These are phyloP conservation scores for Gloeostereum incarnatum DNA, from an alignment of 768 basidiomycete genomes.

Conservation along the genomic window DNA sequence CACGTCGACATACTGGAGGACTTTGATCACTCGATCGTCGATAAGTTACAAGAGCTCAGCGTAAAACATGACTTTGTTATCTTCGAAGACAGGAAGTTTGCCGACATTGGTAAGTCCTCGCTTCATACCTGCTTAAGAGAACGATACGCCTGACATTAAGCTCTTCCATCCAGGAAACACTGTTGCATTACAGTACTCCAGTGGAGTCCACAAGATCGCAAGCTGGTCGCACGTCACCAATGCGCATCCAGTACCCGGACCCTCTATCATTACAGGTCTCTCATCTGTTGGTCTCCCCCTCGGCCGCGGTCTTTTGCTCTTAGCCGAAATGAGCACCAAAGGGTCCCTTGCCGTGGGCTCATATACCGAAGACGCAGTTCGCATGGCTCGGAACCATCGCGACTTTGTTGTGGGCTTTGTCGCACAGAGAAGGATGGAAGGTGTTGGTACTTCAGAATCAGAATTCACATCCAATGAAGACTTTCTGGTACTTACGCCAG, in stretches of 20 bases:
- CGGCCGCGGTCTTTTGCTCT: conserved; percentile 78
- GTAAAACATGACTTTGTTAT: conserved; percentile 86
- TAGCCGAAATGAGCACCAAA: conserved; percentile 94
- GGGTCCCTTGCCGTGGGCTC: conserved; percentile 76
- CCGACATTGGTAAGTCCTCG: conserved; percentile 77
- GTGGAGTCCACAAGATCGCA: conserved; percentile 88
- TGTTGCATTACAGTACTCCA: conserved; percentile 88
- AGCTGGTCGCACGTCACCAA: conserved; percentile 97
- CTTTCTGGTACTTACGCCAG: conserved; percentile 87
- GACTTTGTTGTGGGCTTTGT: conserved; percentile 97
- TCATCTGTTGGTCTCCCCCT: conserved; percentile 78
- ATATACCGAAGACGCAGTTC: conserved; percentile 79
- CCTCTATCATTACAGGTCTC: conserved; percentile 87
- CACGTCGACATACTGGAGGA: conserved; percentile 95
- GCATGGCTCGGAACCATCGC: conserved; percentile 74
- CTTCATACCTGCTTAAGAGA: not conserved
- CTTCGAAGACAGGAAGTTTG: conserved; percentile 98
- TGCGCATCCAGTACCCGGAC: conserved; percentile 94
- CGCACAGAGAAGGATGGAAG: conserved; percentile 79
- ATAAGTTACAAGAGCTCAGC: conserved; percentile 60
- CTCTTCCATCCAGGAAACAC: conserved; percentile 95
- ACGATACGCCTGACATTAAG: no score
- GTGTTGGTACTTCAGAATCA: conserved; percentile 34
- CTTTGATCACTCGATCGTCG: conserved; percentile 67
- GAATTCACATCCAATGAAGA: conserved; percentile 47